These are phyloP conservation scores for Xylaria flabelliformis DNA, from an alignment of 495 filamentous ascomycete species.

Conservation along the genomic window DNA sequence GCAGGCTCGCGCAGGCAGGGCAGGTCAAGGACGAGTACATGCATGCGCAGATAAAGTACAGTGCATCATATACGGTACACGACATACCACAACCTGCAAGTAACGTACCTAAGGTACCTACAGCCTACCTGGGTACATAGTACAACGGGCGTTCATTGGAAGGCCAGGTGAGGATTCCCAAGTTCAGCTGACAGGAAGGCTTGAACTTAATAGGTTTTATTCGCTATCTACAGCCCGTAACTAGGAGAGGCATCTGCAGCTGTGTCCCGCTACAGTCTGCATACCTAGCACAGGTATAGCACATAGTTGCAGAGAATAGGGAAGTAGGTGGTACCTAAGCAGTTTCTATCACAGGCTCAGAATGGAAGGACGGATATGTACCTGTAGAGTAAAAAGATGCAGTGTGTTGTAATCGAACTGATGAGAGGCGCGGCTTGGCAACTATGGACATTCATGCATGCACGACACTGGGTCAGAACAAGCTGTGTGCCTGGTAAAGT, in stretches of 20 bases:
- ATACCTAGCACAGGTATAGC: neutral
- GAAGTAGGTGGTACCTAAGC: neutral
- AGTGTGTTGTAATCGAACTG: neutral
- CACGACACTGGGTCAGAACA: constrained; percentile 30
- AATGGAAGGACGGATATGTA: constrained; percentile 1
- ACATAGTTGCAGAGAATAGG: neutral
- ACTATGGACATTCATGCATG: constrained; percentile 26
- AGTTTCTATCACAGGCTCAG: neutral
- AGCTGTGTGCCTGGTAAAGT: constrained; percentile 48
- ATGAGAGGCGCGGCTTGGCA: constrained; percentile 23
- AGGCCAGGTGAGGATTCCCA: neutral
- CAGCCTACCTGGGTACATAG: no score
- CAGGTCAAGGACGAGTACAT: neutral
- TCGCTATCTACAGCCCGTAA: neutral
- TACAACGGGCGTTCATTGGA: neutral
- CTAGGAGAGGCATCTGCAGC: neutral
- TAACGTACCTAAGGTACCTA: no score
- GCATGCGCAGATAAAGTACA: neutral
- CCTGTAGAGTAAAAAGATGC: neutral
- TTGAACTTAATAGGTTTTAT: neutral
- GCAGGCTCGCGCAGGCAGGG: neutral
- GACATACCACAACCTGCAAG: neutral
- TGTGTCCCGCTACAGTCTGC: neutral
- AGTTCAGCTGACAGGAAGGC: neutral
- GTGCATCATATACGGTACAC: neutral